Conservation (phyloP, 2,329 filamentous ascomycete species). For the Aspergillus ustus region DNA sequence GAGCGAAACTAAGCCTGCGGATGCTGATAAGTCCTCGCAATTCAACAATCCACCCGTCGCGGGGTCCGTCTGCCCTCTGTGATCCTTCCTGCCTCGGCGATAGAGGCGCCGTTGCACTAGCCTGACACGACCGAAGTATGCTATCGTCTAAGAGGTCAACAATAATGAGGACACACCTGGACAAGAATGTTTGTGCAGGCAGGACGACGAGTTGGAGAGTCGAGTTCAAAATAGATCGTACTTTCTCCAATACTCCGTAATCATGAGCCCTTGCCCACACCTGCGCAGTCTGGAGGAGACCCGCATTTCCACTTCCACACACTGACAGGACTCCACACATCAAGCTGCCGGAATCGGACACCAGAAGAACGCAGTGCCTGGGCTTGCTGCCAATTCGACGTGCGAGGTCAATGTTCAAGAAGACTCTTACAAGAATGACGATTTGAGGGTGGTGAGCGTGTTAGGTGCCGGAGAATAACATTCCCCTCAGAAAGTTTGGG, state of each 20-base stretch:
- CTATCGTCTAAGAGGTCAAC: neutral
- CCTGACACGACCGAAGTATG: neutral
- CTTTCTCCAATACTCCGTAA: constrained; percentile 4
- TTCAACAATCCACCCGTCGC: neutral
- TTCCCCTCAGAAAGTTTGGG: neutral
- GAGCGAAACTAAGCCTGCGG: neutral
- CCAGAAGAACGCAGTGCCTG: neutral
- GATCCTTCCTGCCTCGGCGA: neutral
- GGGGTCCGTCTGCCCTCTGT: neutral
- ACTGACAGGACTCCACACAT: constrained; percentile 8
- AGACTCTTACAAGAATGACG: neutral
- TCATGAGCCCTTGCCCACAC: constrained; percentile 1
- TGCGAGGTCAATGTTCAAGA: neutral
- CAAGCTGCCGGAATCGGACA: neutral
- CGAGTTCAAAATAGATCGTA: neutral
- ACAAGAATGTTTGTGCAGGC: constrained; percentile 5
- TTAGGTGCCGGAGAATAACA: neutral
- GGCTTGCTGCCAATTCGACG: neutral
- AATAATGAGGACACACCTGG: neutral
- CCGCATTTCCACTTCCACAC: constrained; percentile 8
- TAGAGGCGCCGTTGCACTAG: neutral
- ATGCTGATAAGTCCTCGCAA: neutral
- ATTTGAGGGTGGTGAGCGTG: neutral
- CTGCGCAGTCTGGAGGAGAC: constrained; percentile 11
- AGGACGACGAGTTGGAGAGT: constrained; percentile 1